Evolutionary conservation across 2,329 filamentous ascomycete genomes (phyloP), one percentile per base, ranked within the genome.

Genomic region (Coleophoma eucalyptorum): DNA sequence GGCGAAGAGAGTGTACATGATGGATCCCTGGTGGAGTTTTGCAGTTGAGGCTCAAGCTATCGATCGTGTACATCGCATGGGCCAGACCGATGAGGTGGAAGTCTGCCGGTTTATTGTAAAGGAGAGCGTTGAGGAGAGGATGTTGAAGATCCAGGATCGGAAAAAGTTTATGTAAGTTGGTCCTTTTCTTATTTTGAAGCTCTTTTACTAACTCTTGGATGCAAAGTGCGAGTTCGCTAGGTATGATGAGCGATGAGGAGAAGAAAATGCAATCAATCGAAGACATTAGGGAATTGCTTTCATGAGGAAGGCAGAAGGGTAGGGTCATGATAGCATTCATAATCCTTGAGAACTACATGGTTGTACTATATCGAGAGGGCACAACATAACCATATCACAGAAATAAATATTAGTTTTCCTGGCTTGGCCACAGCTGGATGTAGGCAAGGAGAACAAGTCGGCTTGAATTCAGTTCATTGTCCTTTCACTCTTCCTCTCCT

Each of bases 1-100:
- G 58, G 94, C 94, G 5, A 90, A 86, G 56, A 78, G 89, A 49
- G 95, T 99, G 5, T 99, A 87, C 72, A 95, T 99, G 89, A 97
- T 99, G 94, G 94, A 99, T 69, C 94, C 94, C 0, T 99, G 94
- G 94, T 99, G 94, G 94, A 95, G 89, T 65, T 99, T 93, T 69
- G 92, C 94, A 0, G 86, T 97, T 12, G 94, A 99, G 70, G 90
- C 92, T 5, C 94, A 99, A 70, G 94, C 94, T 8, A 97, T 99
- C 63, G 94, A 99, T 72, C 89, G 94, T 1, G 91, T 99, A 33
- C 94, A 99, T 73, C 84, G 94, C 8, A 97, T 99, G 89, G 94
- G 94, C 0, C 94, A 99, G 68, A 84, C 88, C 46, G 80, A 84
- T 15, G 89, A 93, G 62, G 94, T 99, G 2, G 82, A 84, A 50